These are phyloP conservation scores for Pseudevernia furfuracea DNA, from an alignment of 495 filamentous ascomycete genomes.

Conservation along the genomic window DNA sequence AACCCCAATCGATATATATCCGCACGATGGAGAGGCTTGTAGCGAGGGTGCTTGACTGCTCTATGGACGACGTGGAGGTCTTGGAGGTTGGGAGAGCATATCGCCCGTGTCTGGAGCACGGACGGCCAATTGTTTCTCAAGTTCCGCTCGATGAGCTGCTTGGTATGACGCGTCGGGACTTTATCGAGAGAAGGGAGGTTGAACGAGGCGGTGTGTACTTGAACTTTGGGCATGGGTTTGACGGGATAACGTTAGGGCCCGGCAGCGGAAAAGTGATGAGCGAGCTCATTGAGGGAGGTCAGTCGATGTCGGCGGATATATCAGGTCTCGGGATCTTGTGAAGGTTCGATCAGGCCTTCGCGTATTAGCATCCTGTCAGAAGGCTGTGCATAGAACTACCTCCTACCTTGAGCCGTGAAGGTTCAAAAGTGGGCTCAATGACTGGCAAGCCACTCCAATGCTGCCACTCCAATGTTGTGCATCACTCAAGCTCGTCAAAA, in stretches of 20 bases:
- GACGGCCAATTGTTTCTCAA: background rate
- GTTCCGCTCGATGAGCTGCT: background rate
- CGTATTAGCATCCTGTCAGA: background rate
- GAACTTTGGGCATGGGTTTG: background rate
- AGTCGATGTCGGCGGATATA: background rate
- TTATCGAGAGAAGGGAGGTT: background rate
- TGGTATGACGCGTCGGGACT: background rate
- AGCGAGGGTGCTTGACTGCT: background rate
- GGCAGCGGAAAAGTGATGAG: slow-evolving; percentile 2
- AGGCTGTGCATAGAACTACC: background rate
- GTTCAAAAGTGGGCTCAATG: background rate
- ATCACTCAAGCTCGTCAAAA: background rate
- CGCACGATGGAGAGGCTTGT: background rate
- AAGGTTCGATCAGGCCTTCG: background rate
- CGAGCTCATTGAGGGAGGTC: background rate
- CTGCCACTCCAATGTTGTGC: background rate
- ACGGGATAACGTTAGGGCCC: background rate
- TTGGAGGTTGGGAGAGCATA: slow-evolving; percentile 2
- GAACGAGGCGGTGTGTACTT: background rate
- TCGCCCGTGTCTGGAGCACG: background rate
- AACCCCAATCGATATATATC: background rate
- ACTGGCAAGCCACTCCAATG: background rate
- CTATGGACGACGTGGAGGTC: background rate
- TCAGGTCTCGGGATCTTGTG: background rate
- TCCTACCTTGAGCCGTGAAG: background rate